Percentiles rank a stretch among this genome's conserved stretches.
Conservation (phyloP, 345 rosid species). For the Reutealis trisperma region DNA sequence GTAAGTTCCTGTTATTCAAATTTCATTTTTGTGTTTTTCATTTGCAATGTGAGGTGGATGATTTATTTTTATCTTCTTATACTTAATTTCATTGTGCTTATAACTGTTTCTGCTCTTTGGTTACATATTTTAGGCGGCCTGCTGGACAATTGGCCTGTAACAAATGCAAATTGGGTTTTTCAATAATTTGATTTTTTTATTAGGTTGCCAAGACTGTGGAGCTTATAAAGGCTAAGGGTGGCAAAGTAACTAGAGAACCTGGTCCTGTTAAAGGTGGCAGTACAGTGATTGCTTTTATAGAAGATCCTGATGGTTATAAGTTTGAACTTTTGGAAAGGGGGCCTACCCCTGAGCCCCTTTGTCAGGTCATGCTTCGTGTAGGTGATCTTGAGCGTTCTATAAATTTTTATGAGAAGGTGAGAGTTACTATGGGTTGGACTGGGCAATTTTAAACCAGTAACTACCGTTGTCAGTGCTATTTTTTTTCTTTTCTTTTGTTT, state of each 20-base stretch:
- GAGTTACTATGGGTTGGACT: constrained; percentile 15
- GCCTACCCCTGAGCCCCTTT: constrained; percentile 95
- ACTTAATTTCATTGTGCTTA: not conserved
- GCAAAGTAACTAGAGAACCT: constrained; percentile 87
- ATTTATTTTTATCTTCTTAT: not conserved
- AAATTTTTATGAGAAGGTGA: constrained; percentile 91
- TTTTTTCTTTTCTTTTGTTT: constrained; percentile 10
- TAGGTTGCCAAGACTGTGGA: constrained; percentile 90
- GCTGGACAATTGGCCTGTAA: not conserved
- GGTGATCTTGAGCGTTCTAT: constrained; percentile 92
- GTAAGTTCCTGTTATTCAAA: constrained; percentile 40
- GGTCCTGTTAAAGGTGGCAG: constrained; percentile 93
- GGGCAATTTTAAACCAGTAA: not conserved
- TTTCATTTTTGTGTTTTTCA: not conserved
- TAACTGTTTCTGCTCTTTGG: no score
- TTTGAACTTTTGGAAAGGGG: constrained; percentile 97
- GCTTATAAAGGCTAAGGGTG: constrained; percentile 88
- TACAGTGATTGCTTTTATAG: constrained; percentile 88
- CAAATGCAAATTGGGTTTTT: constrained; percentile 2
- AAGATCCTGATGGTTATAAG: constrained; percentile 97
- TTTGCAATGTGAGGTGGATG: not conserved
- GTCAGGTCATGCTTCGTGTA: constrained; percentile 99
- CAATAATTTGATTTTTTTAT: constrained; percentile 8
- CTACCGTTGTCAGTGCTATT: not conserved
- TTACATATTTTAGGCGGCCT: not conserved